These are phyloP conservation scores for Vitis riparia DNA, from an alignment of 164 flowering plant species.

Conservation along the genomic window DNA sequence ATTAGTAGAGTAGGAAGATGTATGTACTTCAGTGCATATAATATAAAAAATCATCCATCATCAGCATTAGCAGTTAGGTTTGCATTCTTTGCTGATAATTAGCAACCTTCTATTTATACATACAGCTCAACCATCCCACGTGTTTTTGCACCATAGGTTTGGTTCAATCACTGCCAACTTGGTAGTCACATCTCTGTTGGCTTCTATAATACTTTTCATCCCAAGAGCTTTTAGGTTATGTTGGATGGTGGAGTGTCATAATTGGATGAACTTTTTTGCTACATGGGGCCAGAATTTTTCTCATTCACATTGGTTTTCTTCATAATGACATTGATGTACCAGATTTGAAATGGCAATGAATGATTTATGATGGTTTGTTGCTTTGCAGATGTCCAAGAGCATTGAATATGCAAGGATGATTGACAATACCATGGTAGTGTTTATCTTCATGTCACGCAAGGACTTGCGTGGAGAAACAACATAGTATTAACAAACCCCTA, in stretches of 20 bases:
- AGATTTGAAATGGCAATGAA: not conserved
- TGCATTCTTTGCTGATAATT: too few relatives aligned
- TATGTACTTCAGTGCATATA: too few relatives aligned
- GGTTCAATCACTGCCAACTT: not conserved
- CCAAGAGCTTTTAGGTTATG: not conserved
- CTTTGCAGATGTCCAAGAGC: slow-evolving; percentile 6
- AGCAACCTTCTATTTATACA: too few relatives aligned
- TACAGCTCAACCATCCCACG: too few relatives aligned
- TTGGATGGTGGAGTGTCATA: not conserved
- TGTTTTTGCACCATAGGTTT: not conserved
- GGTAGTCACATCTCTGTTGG: not conserved
- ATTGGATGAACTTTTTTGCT: not conserved
- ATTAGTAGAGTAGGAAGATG: too few relatives aligned
- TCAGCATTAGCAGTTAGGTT: too few relatives aligned
- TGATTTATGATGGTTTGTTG: not conserved
- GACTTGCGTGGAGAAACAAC: not conserved
- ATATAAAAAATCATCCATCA: too few relatives aligned
- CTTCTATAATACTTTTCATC: not conserved
- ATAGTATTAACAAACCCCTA: too few relatives aligned
- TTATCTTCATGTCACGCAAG: not conserved
- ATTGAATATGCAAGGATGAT: not conserved
- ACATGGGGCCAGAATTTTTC: not conserved
- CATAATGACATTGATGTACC: not conserved
- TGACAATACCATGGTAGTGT: not conserved
- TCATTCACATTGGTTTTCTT: not conserved